A percentile compares a stretch with the other conserved stretches of the same genome.
These are phyloP conservation scores for Candida anutae DNA, from an alignment of 1,139 yeast genomes.

Conservation along the genomic window DNA sequence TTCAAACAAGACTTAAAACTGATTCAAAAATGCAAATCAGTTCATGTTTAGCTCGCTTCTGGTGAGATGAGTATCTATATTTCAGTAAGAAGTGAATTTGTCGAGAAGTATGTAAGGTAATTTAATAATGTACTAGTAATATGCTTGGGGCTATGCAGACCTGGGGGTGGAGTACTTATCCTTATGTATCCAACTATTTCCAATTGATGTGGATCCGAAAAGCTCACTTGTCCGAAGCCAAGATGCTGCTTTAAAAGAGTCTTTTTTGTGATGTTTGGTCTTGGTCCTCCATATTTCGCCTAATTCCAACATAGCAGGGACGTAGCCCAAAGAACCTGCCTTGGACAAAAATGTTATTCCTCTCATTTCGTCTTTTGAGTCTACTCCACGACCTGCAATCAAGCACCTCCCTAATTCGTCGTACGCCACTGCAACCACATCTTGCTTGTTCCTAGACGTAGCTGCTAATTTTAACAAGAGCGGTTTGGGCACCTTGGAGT, in stretches of 20 bases:
- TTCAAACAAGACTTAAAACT: no score
- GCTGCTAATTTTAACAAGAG: slow-evolving; percentile 22
- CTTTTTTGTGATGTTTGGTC: slow-evolving; percentile 49
- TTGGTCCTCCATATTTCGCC: slow-evolving; percentile 64
- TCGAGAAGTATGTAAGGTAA: no score
- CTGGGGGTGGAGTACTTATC: slow-evolving; percentile 48
- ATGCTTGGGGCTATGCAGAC: no score
- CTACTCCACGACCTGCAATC: slow-evolving; percentile 54
- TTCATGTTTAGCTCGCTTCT: no score
- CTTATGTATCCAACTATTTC: slow-evolving; percentile 75
- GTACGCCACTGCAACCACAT: slow-evolving; percentile 26
- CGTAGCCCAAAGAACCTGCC: slow-evolving; percentile 64
- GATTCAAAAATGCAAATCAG: no score
- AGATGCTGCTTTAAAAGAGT: slow-evolving; percentile 57
- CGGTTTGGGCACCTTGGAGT: slow-evolving; percentile 17
- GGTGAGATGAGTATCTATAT: no score
- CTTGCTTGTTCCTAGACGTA: slow-evolving; percentile 20
- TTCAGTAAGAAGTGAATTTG: no score
- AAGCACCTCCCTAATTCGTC: slow-evolving; percentile 57
- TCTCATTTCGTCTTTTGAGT: slow-evolving; percentile 43
- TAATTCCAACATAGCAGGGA: slow-evolving; percentile 62
- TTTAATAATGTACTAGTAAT: no score
- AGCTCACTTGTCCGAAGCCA: slow-evolving; percentile 64
- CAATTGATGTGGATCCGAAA: slow-evolving; percentile 57
- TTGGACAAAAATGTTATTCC: slow-evolving; percentile 58